Base-by-base conservation (phyloP, 2,329 filamentous ascomycete species). In the Talaromyces piceae region DNA sequence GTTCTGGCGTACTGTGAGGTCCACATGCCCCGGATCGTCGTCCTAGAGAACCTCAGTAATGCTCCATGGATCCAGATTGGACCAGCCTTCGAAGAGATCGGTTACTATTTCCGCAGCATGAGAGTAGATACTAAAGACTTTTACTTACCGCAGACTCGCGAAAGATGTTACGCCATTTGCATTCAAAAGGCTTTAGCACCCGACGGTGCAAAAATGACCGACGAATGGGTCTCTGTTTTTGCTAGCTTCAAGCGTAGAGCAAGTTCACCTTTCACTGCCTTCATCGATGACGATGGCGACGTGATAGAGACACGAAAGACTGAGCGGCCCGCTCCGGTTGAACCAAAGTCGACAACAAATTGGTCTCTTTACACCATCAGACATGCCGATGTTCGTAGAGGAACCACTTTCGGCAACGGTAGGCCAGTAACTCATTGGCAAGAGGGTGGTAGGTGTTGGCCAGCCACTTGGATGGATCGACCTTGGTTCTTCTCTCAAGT, bases 61-160 rank as follows among this genome's bases (percentile, higher is more conserved):
- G 81, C 81, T 0, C 79, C 81, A 0, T 91, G 85, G 83, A 50
- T 68, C 0, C 59, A 72, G 3, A 76, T 82, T 30, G 65, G 69
- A n/a, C 52, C 59, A 0, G 58, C 67, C 6, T 82, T 77, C 62
- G 53, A 68, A 1, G 61, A 66, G 0, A 73, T 81, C 31, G 79
- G 73, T 2, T 91, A 91, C 58, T 63, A 73, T 2, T 77, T 76
- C 1, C 60, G 62, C 0, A 74, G 72, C 45, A 56, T 73, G 0
- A 69, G 67, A 4, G 68, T 86, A 0, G 85, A 91, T 58, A 85
- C 82, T 0, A 89, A 89, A 61, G 67, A 85, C 3, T 89, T 77
- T 58, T 87, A 88, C 53, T 67, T 91, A 0, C 88, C 88, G 0
- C 87, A 91, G 49, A 88, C 84, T 0, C 73, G 83, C 1, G 66